Evolutionary conservation across 176 grass and related monocot species (phyloP), one percentile per base, ranked within the genome.

Genomic region (Echinochloa phyllopogon): DNA sequence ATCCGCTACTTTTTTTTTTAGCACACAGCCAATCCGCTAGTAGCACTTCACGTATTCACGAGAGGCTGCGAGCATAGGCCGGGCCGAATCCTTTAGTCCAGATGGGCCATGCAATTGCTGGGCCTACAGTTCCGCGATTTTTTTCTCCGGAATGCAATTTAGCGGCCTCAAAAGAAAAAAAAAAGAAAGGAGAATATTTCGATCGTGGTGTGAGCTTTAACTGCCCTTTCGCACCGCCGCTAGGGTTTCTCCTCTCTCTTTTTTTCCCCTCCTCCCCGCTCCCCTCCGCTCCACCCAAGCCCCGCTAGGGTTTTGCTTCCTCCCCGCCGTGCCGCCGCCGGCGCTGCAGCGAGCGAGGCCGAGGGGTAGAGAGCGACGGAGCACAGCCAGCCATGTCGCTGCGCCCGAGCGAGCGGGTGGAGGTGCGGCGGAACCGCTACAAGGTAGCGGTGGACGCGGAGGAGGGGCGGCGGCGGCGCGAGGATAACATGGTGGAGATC

Each of bases 401-500:
- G 74, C 88, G 93, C 24, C 91, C 93, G 85, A 98, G 69, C 80
- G 93, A 93, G 65, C 87, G 93, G 86, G 89, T 53, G 53, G 93
- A 95, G 83, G 80, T 88, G 65, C 87, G 93, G 77, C 93, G 93
- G 83, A 98, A 87, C 86, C 85, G 91, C 76, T 98, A 95, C 81
- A 98, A 98, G 89, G 93, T 92, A 80, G 89, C 93, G 45, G 96
- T 95, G 50, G 96, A 95, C 45, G 96, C 96, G 49, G 93, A 98
- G 74, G 96, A 98, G 80, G 93, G 96, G 40, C 86, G 93, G 49
- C 93, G 96, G 76, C 82, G 93, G 83, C 86, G 96, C 76, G 96
- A 95, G 83, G 96, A 98, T 82, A 98, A 95, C 83, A 90, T 98
- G 96, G 96, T 98, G 20, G 96, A 98, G 87, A 91, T 98, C 80